Conservation (phyloP, 495 filamentous ascomycete genomes). For the Talaromyces liani region DNA sequence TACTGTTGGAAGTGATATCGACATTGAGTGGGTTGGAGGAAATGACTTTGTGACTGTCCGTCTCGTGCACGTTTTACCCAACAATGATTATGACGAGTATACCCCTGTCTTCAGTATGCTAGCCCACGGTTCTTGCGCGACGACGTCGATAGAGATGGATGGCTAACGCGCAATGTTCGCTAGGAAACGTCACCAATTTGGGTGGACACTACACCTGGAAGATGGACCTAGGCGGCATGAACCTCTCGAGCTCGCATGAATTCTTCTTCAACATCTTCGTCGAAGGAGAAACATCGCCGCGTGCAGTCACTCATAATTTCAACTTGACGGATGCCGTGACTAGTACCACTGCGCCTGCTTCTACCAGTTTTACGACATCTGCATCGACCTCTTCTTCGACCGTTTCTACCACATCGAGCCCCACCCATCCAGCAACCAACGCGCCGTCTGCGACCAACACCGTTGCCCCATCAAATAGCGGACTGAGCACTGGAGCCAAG, state of each 20-base stretch:
- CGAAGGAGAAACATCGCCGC: constrained; percentile 5
- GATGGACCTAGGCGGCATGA: constrained; percentile 3
- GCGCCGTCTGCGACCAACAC: background rate
- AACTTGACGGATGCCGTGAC: background rate
- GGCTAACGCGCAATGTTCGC: background rate
- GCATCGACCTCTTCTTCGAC: background rate
- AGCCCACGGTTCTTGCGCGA: background rate
- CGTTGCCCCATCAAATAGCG: background rate
- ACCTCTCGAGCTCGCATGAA: background rate
- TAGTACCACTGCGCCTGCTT: background rate
- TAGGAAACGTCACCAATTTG: constrained; percentile 4
- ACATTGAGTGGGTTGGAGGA: constrained; percentile 5
- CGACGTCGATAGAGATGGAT: background rate
- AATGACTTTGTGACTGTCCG: constrained; percentile 1
- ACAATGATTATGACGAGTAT: background rate
- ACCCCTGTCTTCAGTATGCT: constrained; percentile 1
- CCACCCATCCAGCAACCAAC: background rate
- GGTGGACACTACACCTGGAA: constrained; percentile 3
- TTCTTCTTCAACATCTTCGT: constrained; percentile 8
- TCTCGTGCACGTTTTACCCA: background rate
- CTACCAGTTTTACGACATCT: background rate
- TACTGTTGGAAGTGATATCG: background rate
- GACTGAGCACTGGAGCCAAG: constrained; percentile 22
- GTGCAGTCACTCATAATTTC: background rate
- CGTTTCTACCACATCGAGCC: background rate